Evolutionary conservation across 129 eudicot genomes (phyloP), one percentile per base, ranked within the genome.

Genomic region (Solidago caesia): DNA sequence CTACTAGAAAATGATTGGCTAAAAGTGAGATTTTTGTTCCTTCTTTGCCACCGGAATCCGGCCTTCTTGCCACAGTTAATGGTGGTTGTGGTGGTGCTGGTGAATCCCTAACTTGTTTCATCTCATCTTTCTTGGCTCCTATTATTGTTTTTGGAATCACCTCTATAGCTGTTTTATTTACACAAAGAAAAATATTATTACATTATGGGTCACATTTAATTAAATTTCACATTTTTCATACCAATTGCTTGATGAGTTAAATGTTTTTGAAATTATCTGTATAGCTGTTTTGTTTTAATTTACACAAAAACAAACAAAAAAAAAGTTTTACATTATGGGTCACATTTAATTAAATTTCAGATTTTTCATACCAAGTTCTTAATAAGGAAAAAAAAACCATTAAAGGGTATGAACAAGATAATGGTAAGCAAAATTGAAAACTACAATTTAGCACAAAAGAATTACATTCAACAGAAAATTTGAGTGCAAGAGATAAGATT

Each of bases 21-120:
- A 94, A 83, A 64, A 94, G 93, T 21, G 90, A 74, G 65, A 91
- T 90, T 13, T 72, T 81, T 44, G 84, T 84, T 67, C 99, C 99
- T 79, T 94, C 93, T 29, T 82, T 61, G 11, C 99, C 99, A 45
- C 99, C 99, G 53, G 82, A 78, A 68, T 94, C 99, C 8, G 99
- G 99, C 42, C 99, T 81, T 71, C 82, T 91, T 46, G 96, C 97
- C 72, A 84, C 85, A 70, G 78, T 81, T 73, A 85, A 63, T 26
- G 96, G 71, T 0, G 44, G 56, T 72, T 13, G 64, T 9, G 56
- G 43, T 26, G 77, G 84, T 61, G 85, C 75, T 39, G 68, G 46
- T 56, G 75, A 43, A 52, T 55, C 70, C 26, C 46, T 73, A 25
- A 66, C 7, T 41, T 65, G 76, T 75, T 74, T 81, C 63, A 82